Percentiles rank a stretch among this genome's conserved stretches.
Conservation (phyloP, 2,329 filamentous ascomycete species). For the Pseudogymnoascus sp. region DNA sequence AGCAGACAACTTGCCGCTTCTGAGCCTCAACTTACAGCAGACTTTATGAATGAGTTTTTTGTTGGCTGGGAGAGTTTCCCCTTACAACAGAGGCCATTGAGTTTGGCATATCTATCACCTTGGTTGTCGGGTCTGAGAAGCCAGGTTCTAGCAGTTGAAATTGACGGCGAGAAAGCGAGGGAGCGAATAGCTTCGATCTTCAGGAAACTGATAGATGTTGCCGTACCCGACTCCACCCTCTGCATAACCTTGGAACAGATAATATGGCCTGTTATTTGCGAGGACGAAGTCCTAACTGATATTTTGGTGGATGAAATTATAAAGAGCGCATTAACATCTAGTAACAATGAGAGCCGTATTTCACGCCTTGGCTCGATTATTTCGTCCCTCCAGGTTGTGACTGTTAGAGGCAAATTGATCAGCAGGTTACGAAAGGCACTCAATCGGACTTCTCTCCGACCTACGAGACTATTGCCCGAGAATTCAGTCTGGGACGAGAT, state of each 20-base stretch:
- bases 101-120: slow-evolving; percentile 61
- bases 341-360: slow-evolving; percentile 44
- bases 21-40: slow-evolving; percentile 59
- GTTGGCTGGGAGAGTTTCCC: slow-evolving; percentile 64
- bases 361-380: slow-evolving; percentile 56
- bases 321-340: slow-evolving; percentile 50
- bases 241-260: slow-evolving; percentile 55
- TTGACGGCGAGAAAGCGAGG: slow-evolving; percentile 56
- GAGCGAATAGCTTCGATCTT: slow-evolving; percentile 58
- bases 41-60: slow-evolving; percentile 67
- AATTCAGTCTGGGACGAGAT: slow-evolving; percentile 64
- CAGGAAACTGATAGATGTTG: slow-evolving; percentile 58
- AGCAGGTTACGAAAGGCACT: slow-evolving; percentile 58
- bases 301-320: slow-evolving; percentile 61
- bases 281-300: slow-evolving; percentile 57
- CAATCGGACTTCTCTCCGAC: slow-evolving; percentile 57
- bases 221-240: slow-evolving; percentile 51
- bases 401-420: slow-evolving; percentile 56
- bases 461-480: slow-evolving; percentile 57
- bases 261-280: slow-evolving; percentile 56
- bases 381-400: slow-evolving; percentile 55
- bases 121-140: slow-evolving; percentile 57
- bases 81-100: slow-evolving; percentile 58
- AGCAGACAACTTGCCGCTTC: slow-evolving; percentile 55
- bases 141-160: slow-evolving; percentile 49